Evolutionary conservation across 2,329 filamentous ascomycete species (phyloP).

Genomic region (Talaromyces pinophilus): DNA sequence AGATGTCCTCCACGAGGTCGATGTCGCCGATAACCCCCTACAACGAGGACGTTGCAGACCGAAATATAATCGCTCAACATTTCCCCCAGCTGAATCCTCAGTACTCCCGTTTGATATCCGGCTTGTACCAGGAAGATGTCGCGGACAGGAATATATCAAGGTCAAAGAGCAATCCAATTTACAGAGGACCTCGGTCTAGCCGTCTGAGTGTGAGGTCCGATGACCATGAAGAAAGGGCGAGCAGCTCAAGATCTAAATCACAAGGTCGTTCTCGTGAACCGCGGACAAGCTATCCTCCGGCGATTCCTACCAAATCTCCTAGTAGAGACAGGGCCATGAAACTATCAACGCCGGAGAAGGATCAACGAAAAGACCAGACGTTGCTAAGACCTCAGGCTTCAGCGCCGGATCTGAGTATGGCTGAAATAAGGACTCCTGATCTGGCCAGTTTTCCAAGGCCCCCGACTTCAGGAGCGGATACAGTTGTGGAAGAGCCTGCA

Average conservation of each 20-base stretch:
- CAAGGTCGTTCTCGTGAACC: slow-evolving; percentile 10
- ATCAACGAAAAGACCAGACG: slow-evolving; percentile 17
- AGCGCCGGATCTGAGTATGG: slow-evolving; percentile 32
- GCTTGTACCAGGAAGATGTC: slow-evolving; percentile 46
- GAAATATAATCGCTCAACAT: slow-evolving; percentile 39
- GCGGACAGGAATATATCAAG: slow-evolving; percentile 43
- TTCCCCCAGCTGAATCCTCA: slow-evolving; percentile 18
- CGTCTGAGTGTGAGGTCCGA: slow-evolving; percentile 13
- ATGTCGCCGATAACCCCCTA: slow-evolving; percentile 40
- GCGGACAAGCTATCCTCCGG: slow-evolving; percentile 15
- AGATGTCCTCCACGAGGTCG: slow-evolving; percentile 26
- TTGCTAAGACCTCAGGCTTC: slow-evolving; percentile 35
- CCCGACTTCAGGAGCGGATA: slow-evolving; percentile 12
- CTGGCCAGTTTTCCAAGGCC: slow-evolving; percentile 23
- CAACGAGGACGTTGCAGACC: slow-evolving; percentile 48
- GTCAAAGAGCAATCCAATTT: slow-evolving; percentile 26
- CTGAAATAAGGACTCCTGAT: slow-evolving; percentile 19
- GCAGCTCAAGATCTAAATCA: slow-evolving; percentile 8
- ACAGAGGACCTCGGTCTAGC: slow-evolving; percentile 16
- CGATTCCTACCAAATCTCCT: slow-evolving; percentile 15
- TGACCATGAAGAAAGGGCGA: not conserved
- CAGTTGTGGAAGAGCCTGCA: not conserved
- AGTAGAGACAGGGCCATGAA: slow-evolving; percentile 17
- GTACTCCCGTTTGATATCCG: slow-evolving; percentile 38
- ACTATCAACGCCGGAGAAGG: not conserved